These are phyloP conservation scores for Agrocybe praecox DNA, from an alignment of 768 basidiomycete species.

Conservation along the genomic window DNA sequence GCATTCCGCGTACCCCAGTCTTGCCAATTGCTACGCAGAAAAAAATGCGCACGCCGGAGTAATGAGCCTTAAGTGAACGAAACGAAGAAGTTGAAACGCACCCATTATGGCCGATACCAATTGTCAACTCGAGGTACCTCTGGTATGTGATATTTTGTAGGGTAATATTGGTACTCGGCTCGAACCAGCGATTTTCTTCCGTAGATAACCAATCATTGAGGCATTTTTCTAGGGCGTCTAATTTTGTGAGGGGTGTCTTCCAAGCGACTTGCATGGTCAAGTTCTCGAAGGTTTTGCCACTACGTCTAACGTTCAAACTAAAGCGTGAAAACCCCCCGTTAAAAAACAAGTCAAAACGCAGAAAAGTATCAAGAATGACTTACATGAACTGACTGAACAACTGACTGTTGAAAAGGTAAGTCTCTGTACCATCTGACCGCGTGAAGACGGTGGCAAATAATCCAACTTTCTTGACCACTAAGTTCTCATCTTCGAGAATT, in stretches of 20 bases:
- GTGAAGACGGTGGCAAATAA: slow-evolving; percentile 80
- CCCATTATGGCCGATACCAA: slow-evolving; percentile 63
- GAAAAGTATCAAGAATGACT: slow-evolving; percentile 18
- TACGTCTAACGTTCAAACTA: slow-evolving; percentile 74
- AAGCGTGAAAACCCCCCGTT: not conserved
- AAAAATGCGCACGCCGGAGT: not conserved
- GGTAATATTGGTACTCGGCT: slow-evolving; percentile 64
- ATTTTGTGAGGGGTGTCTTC: slow-evolving; percentile 71
- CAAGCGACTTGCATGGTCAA: slow-evolving; percentile 74
- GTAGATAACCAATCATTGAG: slow-evolving; percentile 78
- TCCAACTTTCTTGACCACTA: slow-evolving; percentile 81
- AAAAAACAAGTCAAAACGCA: slow-evolving; percentile 1
- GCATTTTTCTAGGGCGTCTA: slow-evolving; percentile 67
- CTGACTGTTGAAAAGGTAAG: slow-evolving; percentile 82
- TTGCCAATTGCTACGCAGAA: slow-evolving; percentile 29
- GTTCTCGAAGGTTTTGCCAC: slow-evolving; percentile 73
- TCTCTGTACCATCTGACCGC: slow-evolving; percentile 74
- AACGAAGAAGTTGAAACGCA: slow-evolving; percentile 15
- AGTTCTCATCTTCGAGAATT: slow-evolving; percentile 51
- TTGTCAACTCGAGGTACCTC: slow-evolving; percentile 66
- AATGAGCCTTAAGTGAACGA: not conserved
- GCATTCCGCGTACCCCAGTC: slow-evolving; percentile 63
- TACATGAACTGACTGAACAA: slow-evolving; percentile 77
- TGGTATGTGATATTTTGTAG: slow-evolving; percentile 69
- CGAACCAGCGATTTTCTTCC: slow-evolving; percentile 81